Evolutionary conservation across 2,329 filamentous ascomycete species (phyloP), one percentile per base, ranked within the genome.

Genomic region (Pseudocercospora eumusae): DNA sequence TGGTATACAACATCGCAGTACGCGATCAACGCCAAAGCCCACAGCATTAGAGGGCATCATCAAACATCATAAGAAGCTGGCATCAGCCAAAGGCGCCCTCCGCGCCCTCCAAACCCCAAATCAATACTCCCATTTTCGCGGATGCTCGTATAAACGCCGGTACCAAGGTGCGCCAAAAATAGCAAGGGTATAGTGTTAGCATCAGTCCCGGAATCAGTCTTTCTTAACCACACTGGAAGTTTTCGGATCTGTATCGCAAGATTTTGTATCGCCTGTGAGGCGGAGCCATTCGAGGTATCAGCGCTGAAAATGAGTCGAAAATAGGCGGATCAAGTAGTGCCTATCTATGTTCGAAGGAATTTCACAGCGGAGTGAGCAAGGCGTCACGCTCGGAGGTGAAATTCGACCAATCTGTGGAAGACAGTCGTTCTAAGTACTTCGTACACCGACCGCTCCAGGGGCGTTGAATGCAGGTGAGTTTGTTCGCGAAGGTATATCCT

Each of bases 401-500:
- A 2, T 1, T 20, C 44, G 47, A 52, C 23, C 9, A 28, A 13
- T 25, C 15, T 42, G 23, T 13, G 44, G 21, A 18, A 18, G 23
- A 42, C 40, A 20, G 8, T 50, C 20, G 27, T 42, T n/a, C 45
- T 63, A 66, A 36, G 64, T 62, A 36, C 52, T 60, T 33, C 64
- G 36, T 20, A 68, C 64, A 11, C 66, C 66, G 21, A 68, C 64
- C 60, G 64, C 65, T 23, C 61, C 58, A n/a, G 57, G 50, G 42
- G 45, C 49, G 31, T 57, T 59, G 57, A 68, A 65, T 7, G 64
- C 57, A 11, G 66, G 66, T 6, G 66, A 65, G 40, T 64, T 63
- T 5, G 64, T 54, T 18, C 57, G 63, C 13, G 64, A 56, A 27
- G 63, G 36, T 23, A 64, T 67, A 25, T 68, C 66, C 66, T 68